A percentile compares a stretch with the other conserved stretches of the same genome.
Conservation (phyloP, 768 basidiomycete species). For the Candolleomyces eurysporus region DNA sequence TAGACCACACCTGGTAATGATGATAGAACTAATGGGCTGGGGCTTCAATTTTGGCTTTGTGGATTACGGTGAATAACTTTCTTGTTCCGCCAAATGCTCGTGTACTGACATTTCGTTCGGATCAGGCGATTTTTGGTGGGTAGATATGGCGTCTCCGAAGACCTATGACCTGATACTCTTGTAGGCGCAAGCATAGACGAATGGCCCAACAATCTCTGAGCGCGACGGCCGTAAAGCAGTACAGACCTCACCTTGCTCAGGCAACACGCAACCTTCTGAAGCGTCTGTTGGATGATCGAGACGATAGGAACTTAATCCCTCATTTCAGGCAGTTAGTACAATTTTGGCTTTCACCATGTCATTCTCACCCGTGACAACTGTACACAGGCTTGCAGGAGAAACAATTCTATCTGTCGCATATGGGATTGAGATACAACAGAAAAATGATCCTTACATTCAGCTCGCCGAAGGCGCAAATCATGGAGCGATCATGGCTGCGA, state of each 20-base stretch:
- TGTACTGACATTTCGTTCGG: neutral
- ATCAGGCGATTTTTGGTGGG: slow-evolving; percentile 18
- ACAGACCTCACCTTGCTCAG: slow-evolving; percentile 21
- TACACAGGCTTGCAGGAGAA: slow-evolving; percentile 29
- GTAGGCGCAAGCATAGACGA: slow-evolving; percentile 32
- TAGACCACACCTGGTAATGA: slow-evolving; percentile 18
- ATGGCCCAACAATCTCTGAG: slow-evolving; percentile 31
- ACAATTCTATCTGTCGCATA: slow-evolving; percentile 33
- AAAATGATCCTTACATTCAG: slow-evolving; percentile 30
- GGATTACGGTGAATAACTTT: slow-evolving; percentile 22
- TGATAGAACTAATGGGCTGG: slow-evolving; percentile 24
- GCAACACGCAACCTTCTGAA: slow-evolving; percentile 26
- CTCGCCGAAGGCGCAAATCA: slow-evolving; percentile 21
- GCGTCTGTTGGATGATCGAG: slow-evolving; percentile 25
- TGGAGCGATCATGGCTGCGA: slow-evolving; percentile 18
- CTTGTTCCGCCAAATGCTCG: neutral
- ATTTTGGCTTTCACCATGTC: neutral
- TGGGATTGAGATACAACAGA: slow-evolving; percentile 29
- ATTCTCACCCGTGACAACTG: neutral
- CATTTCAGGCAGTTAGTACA: neutral
- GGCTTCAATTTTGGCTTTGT: slow-evolving; percentile 27
- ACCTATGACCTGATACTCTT: too few relatives aligned
- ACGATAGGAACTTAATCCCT: neutral
- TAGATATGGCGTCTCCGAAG: neutral
- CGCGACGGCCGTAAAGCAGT: slow-evolving; percentile 20